Percentiles rank a stretch among this genome's conserved stretches.
Conservation (phyloP, 1,284 basidiomycete genomes). For the Tilletiopsis washingtonensis region DNA sequence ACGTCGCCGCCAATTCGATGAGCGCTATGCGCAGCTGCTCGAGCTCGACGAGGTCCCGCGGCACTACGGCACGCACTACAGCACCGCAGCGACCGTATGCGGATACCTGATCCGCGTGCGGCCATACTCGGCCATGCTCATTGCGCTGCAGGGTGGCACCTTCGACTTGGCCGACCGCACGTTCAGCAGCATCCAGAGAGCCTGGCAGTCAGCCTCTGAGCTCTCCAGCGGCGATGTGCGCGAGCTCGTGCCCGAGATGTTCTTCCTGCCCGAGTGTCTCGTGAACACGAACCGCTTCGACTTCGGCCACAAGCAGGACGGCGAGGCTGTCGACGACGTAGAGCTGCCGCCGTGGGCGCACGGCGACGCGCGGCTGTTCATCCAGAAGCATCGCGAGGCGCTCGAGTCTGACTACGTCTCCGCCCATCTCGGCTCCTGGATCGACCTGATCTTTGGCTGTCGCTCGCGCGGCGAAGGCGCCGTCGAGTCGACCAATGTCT, state of each 20-base stretch:
- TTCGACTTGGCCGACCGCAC: conserved; percentile 92
- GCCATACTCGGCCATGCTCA: conserved; percentile 51
- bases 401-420: conserved; percentile 85
- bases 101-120: conserved; percentile 84
- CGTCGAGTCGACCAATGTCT: conserved; percentile 67
- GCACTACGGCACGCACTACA: conserved; percentile 71
- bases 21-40: conserved; percentile 65
- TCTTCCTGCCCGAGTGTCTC: conserved; percentile 53
- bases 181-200: conserved; percentile 63
- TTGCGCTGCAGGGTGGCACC: conserved; percentile 54
- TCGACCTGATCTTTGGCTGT: conserved; percentile 60
- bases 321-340: conserved; percentile 77
- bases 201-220: conserved; percentile 75
- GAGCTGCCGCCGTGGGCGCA: conserved; percentile 86
- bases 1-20: conserved; percentile 51
- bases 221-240: conserved; percentile 87
- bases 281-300: conserved; percentile 54
- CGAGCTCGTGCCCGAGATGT: conserved; percentile 87
- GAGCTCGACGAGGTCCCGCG: conserved; percentile 57
- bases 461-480: conserved; percentile 36
- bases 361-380: conserved; percentile 73
- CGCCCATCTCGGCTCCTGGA: conserved; percentile 77
- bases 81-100: conserved; percentile 92
- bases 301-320: conserved; percentile 75
- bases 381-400: conserved; percentile 72